Evolutionary conservation across 805 yeast species (phyloP).

Genomic region (Jamesozyma spencerorum): DNA sequence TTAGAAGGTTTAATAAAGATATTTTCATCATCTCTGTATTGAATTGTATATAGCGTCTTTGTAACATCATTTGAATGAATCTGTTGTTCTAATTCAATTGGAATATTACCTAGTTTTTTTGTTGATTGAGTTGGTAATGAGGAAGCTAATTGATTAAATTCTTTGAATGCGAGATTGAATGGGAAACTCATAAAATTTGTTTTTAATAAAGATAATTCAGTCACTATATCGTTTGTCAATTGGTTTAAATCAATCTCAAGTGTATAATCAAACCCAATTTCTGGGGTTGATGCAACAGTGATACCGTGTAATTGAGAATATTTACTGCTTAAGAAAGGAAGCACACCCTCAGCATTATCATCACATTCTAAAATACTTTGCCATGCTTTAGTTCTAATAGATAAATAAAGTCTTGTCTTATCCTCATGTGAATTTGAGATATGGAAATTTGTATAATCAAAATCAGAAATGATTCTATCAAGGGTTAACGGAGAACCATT

Average conservation of each 20-base stretch:
- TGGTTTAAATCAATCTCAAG: slow-evolving; percentile 55
- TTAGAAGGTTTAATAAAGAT: slow-evolving; percentile 85
- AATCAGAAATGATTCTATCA: slow-evolving; percentile 87
- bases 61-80: slow-evolving; percentile 12
- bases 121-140: too few species aligned
- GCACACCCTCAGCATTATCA: slow-evolving; percentile 8
- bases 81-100: slow-evolving; percentile 23
- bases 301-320: slow-evolving; percentile 16
- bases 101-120: too few species aligned
- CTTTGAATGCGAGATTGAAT: slow-evolving; percentile 72
- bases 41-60: slow-evolving; percentile 35
- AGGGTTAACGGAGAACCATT: slow-evolving; percentile 33
- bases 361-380: slow-evolving; percentile 18
- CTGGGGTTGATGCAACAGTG: slow-evolving; percentile 29
- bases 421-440: slow-evolving; percentile 56
- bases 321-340: slow-evolving; percentile 17
- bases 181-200: slow-evolving; percentile 89
- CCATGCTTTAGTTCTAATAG: slow-evolving; percentile 30
- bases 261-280: slow-evolving; percentile 76
- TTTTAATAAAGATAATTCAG: slow-evolving; percentile 64
- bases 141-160: slow-evolving; percentile 64
- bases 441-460: slow-evolving; percentile 92
- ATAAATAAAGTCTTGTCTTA: slow-evolving; percentile 35
- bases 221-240: slow-evolving; percentile 46
- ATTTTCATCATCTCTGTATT: slow-evolving; percentile 88